Percentiles rank a stretch among this genome's conserved stretches.
Conservation (phyloP, 441 rosid genomes). For the Gossypium davidsonii region DNA sequence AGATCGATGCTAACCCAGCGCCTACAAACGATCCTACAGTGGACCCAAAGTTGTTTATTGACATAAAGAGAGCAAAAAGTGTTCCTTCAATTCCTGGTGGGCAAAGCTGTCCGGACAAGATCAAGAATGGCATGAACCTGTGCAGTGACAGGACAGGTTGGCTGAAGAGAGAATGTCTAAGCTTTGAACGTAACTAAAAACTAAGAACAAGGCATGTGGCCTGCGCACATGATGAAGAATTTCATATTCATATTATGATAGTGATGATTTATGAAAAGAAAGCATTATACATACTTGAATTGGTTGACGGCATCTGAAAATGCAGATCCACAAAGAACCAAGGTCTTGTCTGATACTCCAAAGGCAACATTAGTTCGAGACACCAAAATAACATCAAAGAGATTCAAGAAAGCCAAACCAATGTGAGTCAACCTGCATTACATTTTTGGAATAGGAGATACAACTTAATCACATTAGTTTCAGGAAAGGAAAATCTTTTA, state of each 20-base stretch:
- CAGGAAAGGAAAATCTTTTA: background rate
- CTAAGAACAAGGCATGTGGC: background rate
- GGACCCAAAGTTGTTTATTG: conserved; percentile 80
- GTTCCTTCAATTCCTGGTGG: conserved; percentile 98
- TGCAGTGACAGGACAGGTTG: background rate
- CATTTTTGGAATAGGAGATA: conserved; percentile 18
- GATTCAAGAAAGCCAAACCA: conserved; percentile 52
- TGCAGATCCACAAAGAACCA: conserved; percentile 89
- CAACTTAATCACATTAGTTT: conserved; percentile 8
- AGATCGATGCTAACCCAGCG: conserved; percentile 69
- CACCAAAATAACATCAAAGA: conserved; percentile 68
- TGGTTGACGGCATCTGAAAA: conserved; percentile 84
- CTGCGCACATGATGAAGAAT: background rate
- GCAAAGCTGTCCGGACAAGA: conserved; percentile 83
- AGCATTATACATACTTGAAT: conserved; percentile 48
- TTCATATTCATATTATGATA: background rate
- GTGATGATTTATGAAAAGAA: background rate
- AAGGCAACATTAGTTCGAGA: conserved; percentile 47
- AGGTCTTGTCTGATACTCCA: conserved; percentile 71
- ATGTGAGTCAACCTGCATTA: conserved; percentile 72
- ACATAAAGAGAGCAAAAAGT: conserved; percentile 90
- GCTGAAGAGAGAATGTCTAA: background rate
- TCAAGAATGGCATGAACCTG: conserved; percentile 86
- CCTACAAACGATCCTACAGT: conserved; percentile 80
- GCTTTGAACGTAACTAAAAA: background rate